phyloP scores from a whole-genome alignment of 2,329 filamentous ascomycete species.

The Colletotrichum scovillei region DNA sequence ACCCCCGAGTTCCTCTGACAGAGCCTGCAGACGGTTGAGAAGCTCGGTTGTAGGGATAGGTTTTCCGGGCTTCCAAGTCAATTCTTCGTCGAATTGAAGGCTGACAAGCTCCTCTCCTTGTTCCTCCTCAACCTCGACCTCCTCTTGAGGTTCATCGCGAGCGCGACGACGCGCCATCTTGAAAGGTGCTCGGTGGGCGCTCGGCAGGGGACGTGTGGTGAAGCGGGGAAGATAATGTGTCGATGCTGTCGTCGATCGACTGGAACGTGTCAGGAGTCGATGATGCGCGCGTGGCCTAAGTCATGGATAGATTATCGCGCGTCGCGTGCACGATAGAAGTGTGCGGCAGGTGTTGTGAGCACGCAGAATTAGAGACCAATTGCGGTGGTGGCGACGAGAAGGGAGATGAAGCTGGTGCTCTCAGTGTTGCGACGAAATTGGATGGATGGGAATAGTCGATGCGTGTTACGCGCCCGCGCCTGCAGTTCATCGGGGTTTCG shows the following conservation, averaged over 20 bases:
- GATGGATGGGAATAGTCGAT: conserved; percentile 28
- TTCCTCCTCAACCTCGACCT: conserved; percentile 37
- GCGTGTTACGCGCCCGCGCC: conserved; percentile 35
- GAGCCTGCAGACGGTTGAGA: conserved; percentile 80
- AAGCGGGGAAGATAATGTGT: conserved; percentile 32
- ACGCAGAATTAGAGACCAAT: conserved; percentile 15
- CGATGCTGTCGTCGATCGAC: conserved; percentile 27
- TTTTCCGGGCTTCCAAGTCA: conserved; percentile 93
- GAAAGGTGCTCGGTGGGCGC: conserved; percentile 16
- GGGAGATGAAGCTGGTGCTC: conserved; percentile 12
- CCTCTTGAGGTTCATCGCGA: conserved; percentile 34
- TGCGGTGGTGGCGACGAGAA: conserved; percentile 28
- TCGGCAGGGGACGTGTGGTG: conserved; percentile 29
- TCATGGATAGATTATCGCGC: conserved; percentile 26
- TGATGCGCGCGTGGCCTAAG: conserved; percentile 22
- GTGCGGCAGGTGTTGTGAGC: not conserved
- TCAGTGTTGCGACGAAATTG: conserved; percentile 35
- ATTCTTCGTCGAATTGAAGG: conserved; percentile 84
- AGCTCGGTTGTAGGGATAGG: conserved; percentile 87
- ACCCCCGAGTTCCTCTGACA: conserved; percentile 84
- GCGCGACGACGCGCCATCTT: conserved; percentile 35
- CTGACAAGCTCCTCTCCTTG: conserved; percentile 45
- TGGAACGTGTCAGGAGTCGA: conserved; percentile 29
- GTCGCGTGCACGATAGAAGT: conserved; percentile 3
- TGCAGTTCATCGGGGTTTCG: conserved; percentile 35